phyloP scores from a whole-genome alignment of 371 early-diverging fungal species.

The Mucor lusitanicus region DNA sequence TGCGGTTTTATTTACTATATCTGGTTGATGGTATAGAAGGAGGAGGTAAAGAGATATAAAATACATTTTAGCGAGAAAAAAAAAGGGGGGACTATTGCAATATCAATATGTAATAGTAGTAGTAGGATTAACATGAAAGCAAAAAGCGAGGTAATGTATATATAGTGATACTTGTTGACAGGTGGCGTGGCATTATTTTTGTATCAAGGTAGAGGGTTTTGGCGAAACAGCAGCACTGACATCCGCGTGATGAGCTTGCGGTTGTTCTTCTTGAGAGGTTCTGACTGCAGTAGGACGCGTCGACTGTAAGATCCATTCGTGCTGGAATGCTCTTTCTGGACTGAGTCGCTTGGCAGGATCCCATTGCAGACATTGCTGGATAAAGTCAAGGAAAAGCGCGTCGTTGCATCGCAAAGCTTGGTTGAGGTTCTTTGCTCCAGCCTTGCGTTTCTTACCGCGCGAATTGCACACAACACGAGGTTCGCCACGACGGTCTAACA shows the following conservation, averaged over 20 bases:
- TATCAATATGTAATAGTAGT: neutral
- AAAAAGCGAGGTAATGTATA: neutral
- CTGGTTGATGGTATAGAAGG: neutral
- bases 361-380: slow-evolving; percentile 84
- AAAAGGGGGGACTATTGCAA: neutral
- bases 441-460: slow-evolving; percentile 86
- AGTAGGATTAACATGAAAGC: neutral
- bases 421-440: slow-evolving; percentile 73
- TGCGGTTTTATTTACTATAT: neutral
- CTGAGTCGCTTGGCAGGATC: slow-evolving; percentile 88
- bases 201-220: neutral
- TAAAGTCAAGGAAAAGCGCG: slow-evolving; percentile 81
- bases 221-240: neutral
- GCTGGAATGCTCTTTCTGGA: slow-evolving; percentile 84
- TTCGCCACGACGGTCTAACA: slow-evolving; percentile 66
- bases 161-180: neutral
- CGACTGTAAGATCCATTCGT: slow-evolving; percentile 71
- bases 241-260: neutral
- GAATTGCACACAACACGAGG: slow-evolving; percentile 81
- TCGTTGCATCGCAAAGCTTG: slow-evolving; percentile 75
- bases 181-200: neutral
- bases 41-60: neutral
- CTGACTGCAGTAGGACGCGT: slow-evolving; percentile 5
- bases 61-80: neutral
- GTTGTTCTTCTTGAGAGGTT: neutral